phyloP scores from a whole-genome alignment of 495 filamentous ascomycete species.

The Tricharina praecox region DNA sequence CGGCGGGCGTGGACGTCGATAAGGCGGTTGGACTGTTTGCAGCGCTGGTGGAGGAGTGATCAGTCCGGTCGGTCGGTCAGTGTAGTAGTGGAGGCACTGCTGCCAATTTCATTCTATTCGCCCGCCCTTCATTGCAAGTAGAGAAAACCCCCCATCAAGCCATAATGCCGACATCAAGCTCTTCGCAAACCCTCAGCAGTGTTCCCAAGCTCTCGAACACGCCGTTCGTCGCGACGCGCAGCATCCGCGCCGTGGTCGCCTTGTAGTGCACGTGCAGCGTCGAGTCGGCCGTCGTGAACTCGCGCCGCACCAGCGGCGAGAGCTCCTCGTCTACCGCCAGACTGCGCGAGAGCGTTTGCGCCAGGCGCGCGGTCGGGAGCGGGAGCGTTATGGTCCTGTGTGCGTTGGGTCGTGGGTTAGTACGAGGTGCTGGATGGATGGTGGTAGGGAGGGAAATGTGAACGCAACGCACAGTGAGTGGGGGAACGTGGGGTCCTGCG shows the following conservation, averaged over 20 bases:
- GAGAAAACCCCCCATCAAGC: not conserved
- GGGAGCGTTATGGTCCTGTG: conserved; percentile 62
- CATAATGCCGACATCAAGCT: conserved; percentile 71
- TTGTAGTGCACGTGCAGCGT: conserved; percentile 55
- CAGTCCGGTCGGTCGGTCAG: too few relatives aligned
- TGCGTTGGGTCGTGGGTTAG: conserved; percentile 13
- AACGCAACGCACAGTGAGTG: conserved; percentile 43
- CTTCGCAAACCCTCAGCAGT: conserved; percentile 69
- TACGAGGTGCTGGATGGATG: conserved; percentile 1
- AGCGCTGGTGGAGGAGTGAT: not conserved
- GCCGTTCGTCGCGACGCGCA: conserved; percentile 93
- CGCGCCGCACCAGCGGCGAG: conserved; percentile 60
- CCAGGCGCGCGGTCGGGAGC: conserved; percentile 66
- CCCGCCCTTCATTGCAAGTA: too few relatives aligned
- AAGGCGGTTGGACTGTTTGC: not conserved
- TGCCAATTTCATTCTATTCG: too few relatives aligned
- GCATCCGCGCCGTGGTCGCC: conserved; percentile 87
- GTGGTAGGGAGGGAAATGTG: not conserved
- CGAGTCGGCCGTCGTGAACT: conserved; percentile 32
- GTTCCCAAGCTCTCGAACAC: conserved; percentile 83
- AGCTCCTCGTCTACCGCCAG: conserved; percentile 78
- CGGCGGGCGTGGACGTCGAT: not conserved
- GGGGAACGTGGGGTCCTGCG: conserved; percentile 44
- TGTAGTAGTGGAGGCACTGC: too few relatives aligned
- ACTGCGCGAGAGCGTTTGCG: conserved; percentile 54